Conservation (phyloP, 2,329 filamentous ascomycete genomes). For the Diaporthe citriasiana region DNA sequence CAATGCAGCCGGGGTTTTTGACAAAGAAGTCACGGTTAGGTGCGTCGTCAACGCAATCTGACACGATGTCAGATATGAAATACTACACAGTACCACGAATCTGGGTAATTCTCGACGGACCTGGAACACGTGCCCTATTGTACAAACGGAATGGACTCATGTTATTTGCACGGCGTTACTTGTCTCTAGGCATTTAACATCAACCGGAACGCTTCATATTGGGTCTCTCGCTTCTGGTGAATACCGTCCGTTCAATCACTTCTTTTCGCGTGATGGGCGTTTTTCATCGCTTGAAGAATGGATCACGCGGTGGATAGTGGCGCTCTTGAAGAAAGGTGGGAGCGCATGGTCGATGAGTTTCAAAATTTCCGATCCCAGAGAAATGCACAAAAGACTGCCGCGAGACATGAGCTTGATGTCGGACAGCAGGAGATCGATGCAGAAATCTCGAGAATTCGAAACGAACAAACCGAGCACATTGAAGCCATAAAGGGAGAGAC, state of each 20-base stretch:
- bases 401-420: not conserved
- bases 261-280: rapidly evolving
- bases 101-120: not conserved
- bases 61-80: not conserved
- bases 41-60: not conserved
- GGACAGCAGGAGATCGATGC: not conserved
- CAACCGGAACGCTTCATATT: not conserved
- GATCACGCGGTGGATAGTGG: not conserved
- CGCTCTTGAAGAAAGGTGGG: not conserved
- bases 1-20: not conserved
- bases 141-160: not conserved
- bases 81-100: not conserved
- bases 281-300: not conserved
- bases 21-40: conserved; percentile 17
- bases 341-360: not conserved
- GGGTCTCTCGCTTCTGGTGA: no score
- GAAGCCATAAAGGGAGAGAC: not conserved
- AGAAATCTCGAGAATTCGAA: not conserved
- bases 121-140: no score
- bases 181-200: not conserved
- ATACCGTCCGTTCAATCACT: not conserved
- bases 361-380: not conserved
- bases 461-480: not conserved
- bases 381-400: not conserved
- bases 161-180: not conserved